A percentile compares a stretch with the other conserved stretches of the same genome.
Conservation (phyloP, 768 basidiomycete genomes). For the Tephrocybe rancida region DNA sequence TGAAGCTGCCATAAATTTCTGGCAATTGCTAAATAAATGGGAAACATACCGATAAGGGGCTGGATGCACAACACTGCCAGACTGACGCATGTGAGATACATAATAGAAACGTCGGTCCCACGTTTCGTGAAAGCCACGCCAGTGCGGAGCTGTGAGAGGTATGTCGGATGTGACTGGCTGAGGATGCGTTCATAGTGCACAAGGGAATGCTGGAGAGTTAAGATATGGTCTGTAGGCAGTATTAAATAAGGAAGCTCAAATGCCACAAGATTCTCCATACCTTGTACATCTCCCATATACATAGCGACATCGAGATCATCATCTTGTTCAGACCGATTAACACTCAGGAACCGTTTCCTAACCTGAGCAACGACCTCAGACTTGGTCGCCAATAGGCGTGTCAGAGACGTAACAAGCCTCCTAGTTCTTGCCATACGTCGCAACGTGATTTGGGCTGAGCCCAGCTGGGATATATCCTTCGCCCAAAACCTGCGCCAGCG, state of each 20-base stretch:
- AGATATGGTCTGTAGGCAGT: constrained; percentile 82
- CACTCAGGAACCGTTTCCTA: constrained; percentile 67
- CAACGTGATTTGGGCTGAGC: constrained; percentile 51
- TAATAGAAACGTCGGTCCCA: constrained; percentile 64
- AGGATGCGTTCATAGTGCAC: constrained; percentile 88
- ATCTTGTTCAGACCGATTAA: constrained; percentile 39
- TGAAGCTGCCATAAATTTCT: constrained; percentile 25
- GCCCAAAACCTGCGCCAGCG: constrained; percentile 22
- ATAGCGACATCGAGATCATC: constrained; percentile 75
- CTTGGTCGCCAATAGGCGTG: constrained; percentile 77
- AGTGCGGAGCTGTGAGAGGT: constrained; percentile 75
- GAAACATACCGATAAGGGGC: constrained; percentile 54
- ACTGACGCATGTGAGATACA: constrained; percentile 67
- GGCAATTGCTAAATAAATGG: neutral
- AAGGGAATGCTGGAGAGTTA: constrained; percentile 83
- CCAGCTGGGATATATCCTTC: constrained; percentile 24
- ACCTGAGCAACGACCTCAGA: constrained; percentile 81
- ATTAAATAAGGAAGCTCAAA: neutral
- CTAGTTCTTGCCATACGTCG: constrained; percentile 80
- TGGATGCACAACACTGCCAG: constrained; percentile 70
- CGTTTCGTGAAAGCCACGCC: constrained; percentile 60
- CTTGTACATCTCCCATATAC: constrained; percentile 92
- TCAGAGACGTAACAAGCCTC: constrained; percentile 76
- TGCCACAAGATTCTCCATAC: constrained; percentile 39
- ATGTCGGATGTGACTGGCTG: constrained; percentile 85